A percentile compares a stretch with the other conserved stretches of the same genome.
Conservation (phyloP, 345 rosid species). For the Linum lewisii region DNA sequence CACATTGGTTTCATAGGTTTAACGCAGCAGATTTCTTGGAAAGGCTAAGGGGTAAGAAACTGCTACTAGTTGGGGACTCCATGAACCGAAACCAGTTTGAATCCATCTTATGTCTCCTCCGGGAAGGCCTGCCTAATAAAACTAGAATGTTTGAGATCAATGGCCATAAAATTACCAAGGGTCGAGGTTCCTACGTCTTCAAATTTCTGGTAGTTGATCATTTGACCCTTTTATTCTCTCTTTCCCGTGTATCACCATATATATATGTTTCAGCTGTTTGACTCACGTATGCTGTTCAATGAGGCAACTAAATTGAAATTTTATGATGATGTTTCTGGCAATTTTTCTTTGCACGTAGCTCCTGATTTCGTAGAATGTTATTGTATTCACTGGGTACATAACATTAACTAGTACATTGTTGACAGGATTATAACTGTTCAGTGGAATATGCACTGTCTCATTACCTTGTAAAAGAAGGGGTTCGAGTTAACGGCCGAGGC, state of each 20-base stretch:
- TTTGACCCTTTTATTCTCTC: not conserved
- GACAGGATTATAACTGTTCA: constrained; percentile 73
- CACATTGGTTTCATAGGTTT: constrained; percentile 54
- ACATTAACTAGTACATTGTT: not conserved
- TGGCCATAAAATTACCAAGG: constrained; percentile 78
- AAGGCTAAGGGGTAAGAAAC: constrained; percentile 69
- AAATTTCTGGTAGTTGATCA: constrained; percentile 51
- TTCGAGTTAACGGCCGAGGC: constrained; percentile 56
- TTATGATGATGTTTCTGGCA: not conserved
- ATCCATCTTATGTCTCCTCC: constrained; percentile 81
- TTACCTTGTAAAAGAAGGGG: constrained; percentile 91
- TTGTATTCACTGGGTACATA: not conserved
- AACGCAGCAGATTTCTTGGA: constrained; percentile 90
- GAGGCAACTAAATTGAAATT: not conserved
- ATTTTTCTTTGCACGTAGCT: not conserved
- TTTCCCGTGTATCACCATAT: too few relatives aligned
- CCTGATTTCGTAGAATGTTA: not conserved
- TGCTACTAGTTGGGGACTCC: constrained; percentile 92
- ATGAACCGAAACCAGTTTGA: constrained; percentile 93
- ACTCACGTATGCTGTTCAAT: not conserved
- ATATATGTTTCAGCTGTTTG: too few relatives aligned
- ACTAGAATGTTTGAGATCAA: constrained; percentile 64
- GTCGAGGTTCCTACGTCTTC: constrained; percentile 75
- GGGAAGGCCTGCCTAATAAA: constrained; percentile 54
- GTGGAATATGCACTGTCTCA: constrained; percentile 90